Base-by-base conservation (phyloP, 2,329 filamentous ascomycete genomes). In the Sarocladium kiliense region DNA sequence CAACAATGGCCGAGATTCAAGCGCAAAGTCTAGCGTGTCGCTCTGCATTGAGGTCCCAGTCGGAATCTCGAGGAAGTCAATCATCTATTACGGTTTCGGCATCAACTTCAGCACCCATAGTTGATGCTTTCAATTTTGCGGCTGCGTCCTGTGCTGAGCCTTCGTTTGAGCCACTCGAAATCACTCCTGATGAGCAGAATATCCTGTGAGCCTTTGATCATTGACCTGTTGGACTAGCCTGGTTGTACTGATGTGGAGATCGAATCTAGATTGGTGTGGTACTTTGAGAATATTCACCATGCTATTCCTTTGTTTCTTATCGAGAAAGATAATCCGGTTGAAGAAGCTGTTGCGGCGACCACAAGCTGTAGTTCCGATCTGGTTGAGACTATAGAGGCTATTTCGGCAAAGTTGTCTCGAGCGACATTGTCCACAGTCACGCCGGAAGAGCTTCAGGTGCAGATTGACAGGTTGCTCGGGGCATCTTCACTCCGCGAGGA, bases 401-500 rank as follows among this genome's bases (percentile, higher is more conserved):
- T 53, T 14, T 34, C 49, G 16, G 49, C 49, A 25, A 53, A 53
- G 49, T 30, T 53, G 3, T 34, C 49, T 14, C 21, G 34, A 18
- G 12, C 18, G 9, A 21, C 26, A 2, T 37, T 37, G 16, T 37
- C 26, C 9, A 6, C 2, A 19, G 34, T 37, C 14, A 34, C 6
- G 12, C n/a, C 1, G 16, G 37, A 47, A 14, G n/a, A 47, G 39
- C 21, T 27, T n/a, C 53, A 34, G 37, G 11, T 10, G 18, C 36
- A 55, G 11, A 55, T 55, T n/a, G 53, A 55, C 39, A 16, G 26
- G 2, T 34, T 55, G 41, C 53, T 55, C 26, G n/a, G 26, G 18
- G 11, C 27, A 10, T 21, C 5, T 25, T 49, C 39, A 11, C 39
- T 47, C 3, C 37, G 37, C 6, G 37, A 45, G 39, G 41, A 47